phyloP scores from a whole-genome alignment of 2,329 filamentous ascomycete species.

The Zymoseptoria passerinii region DNA sequence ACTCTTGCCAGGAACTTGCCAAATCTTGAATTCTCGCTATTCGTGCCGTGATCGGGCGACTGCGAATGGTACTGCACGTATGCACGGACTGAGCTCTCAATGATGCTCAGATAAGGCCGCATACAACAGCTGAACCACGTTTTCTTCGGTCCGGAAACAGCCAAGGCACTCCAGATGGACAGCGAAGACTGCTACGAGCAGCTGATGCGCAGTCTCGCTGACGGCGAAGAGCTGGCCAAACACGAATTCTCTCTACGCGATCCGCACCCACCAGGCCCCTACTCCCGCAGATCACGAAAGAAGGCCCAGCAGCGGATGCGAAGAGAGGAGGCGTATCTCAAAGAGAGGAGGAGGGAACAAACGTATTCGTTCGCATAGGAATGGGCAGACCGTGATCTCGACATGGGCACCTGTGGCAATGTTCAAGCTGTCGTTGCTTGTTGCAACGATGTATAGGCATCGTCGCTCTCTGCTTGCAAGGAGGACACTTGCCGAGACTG shows the following conservation, averaged over 20 bases:
- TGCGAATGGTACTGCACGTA: neutral
- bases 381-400: neutral
- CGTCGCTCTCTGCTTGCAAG: neutral
- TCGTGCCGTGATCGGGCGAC: neutral
- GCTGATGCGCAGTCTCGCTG: conserved; percentile 2
- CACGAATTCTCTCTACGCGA: conserved; percentile 3
- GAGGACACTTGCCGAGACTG: neutral
- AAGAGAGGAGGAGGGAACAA: neutral
- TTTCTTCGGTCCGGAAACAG: neutral
- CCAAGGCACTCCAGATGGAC: neutral
- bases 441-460: neutral
- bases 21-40: neutral
- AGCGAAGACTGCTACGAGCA: conserved; percentile 4
- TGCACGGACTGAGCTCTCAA: neutral
- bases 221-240: conserved; percentile 1
- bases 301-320: neutral
- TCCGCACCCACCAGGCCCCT: neutral
- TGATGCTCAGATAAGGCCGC: conserved; percentile 3
- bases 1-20: neutral
- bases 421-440: conserved; percentile 8
- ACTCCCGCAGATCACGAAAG: neutral
- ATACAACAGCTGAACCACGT: conserved; percentile 1
- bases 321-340: conserved; percentile 2
- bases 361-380: conserved; percentile 1
- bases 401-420: conserved; percentile 5